Evolutionary conservation across 495 filamentous ascomycete species (phyloP).

Genomic region (Trichoderma virens): DNA sequence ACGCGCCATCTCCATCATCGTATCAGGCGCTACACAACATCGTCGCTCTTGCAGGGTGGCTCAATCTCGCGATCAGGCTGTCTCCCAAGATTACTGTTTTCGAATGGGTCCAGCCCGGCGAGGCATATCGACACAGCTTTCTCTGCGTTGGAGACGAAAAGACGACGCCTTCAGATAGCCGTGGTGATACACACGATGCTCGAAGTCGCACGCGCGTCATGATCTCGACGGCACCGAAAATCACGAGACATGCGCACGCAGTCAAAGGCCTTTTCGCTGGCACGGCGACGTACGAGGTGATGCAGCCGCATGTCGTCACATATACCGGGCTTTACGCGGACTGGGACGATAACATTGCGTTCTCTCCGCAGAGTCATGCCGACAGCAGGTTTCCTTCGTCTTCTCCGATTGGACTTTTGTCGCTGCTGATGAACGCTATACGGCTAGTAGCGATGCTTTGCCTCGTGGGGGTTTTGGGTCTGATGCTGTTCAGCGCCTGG

Average conservation of each 20-base stretch:
- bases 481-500: conserved; percentile 26
- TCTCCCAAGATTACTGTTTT: neutral
- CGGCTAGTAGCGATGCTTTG: neutral
- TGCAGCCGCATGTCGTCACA: conserved; percentile 6
- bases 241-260: neutral
- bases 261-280: neutral
- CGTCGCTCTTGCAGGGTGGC: neutral
- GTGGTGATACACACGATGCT: neutral
- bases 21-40: neutral
- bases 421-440: neutral
- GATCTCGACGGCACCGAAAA: neutral
- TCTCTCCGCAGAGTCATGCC: neutral
- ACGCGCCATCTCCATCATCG: neutral
- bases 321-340: neutral
- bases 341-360: neutral
- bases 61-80: neutral
- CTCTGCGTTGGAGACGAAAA: neutral
- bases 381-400: neutral
- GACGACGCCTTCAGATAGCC: neutral
- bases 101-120: conserved; percentile 4
- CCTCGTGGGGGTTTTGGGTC: conserved; percentile 14
- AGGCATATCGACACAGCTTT: neutral
- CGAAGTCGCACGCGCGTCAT: neutral
- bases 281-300: neutral
- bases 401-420: neutral